Evolutionary conservation across 139 green algal genomes (phyloP).

Genomic region (Zygnema cylindricum): DNA sequence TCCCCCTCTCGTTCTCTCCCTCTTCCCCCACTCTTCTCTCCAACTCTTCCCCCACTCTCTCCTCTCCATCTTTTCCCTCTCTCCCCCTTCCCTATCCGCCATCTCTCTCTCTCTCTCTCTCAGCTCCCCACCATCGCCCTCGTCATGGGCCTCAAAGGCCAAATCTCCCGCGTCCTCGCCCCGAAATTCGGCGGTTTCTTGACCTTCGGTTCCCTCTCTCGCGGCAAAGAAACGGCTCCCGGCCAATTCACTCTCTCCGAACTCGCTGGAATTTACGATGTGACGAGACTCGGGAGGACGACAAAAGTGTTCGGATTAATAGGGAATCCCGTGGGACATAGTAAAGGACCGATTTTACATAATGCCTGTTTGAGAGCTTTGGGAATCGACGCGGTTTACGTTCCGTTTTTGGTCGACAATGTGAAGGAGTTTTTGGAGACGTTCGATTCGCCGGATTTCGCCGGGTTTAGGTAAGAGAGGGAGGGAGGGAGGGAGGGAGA

Average conservation of each 20-base stretch:
- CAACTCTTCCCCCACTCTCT: no score
- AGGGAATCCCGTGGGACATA: constrained; percentile 89
- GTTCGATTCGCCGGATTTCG: constrained; percentile 75
- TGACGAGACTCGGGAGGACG: background rate
- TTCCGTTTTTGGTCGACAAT: constrained; percentile 94
- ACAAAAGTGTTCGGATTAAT: constrained; percentile 69
- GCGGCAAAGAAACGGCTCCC: constrained; percentile 76
- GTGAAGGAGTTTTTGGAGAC: constrained; percentile 78
- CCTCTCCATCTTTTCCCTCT: no score
- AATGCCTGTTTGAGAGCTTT: constrained; percentile 56
- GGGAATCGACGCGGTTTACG: constrained; percentile 87
- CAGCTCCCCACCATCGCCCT: constrained; percentile 78
- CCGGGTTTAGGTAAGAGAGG: constrained; percentile 67
- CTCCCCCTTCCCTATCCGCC: no score
- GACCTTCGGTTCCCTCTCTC: constrained; percentile 90
- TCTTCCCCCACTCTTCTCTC: no score
- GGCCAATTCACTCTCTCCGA: constrained; percentile 76
- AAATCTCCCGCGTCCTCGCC: constrained; percentile 85
- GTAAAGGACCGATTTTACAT: constrained; percentile 64
- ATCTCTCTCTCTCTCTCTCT: no score
- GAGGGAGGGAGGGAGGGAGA: no score
- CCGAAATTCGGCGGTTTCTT: constrained; percentile 92
- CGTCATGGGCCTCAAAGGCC: constrained; percentile 89
- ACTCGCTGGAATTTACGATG: constrained; percentile 70
- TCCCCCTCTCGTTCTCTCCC: no score